Evolutionary conservation across 306 rosid species (phyloP).

Genomic region (Styphnolobium japonicum): DNA sequence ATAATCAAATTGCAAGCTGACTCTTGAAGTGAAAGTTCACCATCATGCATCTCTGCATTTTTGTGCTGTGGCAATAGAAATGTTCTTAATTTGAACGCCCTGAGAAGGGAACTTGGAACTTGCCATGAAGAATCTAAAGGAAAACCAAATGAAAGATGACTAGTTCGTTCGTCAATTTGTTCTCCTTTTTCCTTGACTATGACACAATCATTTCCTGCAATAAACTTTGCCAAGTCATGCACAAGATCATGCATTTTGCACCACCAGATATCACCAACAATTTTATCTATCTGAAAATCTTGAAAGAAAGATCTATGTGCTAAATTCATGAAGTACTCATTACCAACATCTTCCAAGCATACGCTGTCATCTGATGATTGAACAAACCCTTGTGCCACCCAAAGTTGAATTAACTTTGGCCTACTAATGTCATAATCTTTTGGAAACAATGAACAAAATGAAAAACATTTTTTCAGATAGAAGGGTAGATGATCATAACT

Average conservation of each 20-base stretch:
- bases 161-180: not conserved
- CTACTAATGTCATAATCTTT: fast-evolving
- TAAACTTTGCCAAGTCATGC: not conserved
- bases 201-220: not conserved
- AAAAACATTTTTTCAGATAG: not conserved
- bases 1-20: not conserved
- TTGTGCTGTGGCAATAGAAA: not conserved
- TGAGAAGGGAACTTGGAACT: not conserved
- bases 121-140: too few relatives aligned
- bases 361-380: not conserved
- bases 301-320: not conserved
- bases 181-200: not conserved
- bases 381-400: constrained; percentile 23
- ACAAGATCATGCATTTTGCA: constrained; percentile 10
- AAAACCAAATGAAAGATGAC: not conserved
- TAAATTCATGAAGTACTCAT: not conserved
- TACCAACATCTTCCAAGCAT: not conserved
- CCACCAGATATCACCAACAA: too few relatives aligned
- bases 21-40: not conserved
- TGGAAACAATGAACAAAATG: constrained; percentile 17
- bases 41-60: too few relatives aligned
- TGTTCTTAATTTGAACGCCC: not conserved
- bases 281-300: fast-evolving
- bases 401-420: not conserved
- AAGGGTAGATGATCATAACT: not conserved